Base-by-base conservation (phyloP, 2,329 filamentous ascomycete species). In the Trichoderma simmonsii region DNA sequence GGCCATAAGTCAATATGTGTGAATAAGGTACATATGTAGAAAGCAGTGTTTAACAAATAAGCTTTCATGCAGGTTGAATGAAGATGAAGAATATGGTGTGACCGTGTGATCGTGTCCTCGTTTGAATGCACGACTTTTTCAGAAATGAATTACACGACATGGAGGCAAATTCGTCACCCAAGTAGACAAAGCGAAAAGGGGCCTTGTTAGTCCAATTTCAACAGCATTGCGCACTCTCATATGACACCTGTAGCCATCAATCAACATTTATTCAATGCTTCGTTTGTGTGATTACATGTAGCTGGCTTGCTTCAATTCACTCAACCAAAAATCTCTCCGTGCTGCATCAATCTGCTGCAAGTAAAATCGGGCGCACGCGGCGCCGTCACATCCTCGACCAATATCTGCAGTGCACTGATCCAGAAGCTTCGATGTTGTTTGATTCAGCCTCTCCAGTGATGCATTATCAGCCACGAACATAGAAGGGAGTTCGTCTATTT, bases 351-450 rank as follows among this genome's bases (percentile, higher is more conserved):
- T 73, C 14, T 72, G 76, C 8, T 79, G 74, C 26, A 79, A 36
- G 51, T 83, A 83, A 71, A 79, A 81, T 12, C 74, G 73, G 18
- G 80, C 80, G 26, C 75, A 77, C 0, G 73, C 48, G 1, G 39
- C 72, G 15, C 73, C 56, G 26, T 82, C 73, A 8, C 63, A 73
- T 0, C 79, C 76, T 8, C 72, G 34, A 0, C 71, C 60, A 9
- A 80, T 32, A 54, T 82, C 81, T n/a, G 74, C 73, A 54, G 78
- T 73, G 59, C 79, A 82, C 65, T 82, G 80, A 6, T 81, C 77
- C 30, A 82, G 75, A 11, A 82, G 48, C 3, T 32, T 73, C 1
- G 74, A 74, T 4, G 80, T 79, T 34, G 71, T 70, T 61, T 71
- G 59, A 32, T 79, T 75, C n/a, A 80, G 57, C 7, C 77, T 68